Base-by-base conservation (phyloP, 2,329 filamentous ascomycete species). In the Aureobasidium mangrovei region DNA sequence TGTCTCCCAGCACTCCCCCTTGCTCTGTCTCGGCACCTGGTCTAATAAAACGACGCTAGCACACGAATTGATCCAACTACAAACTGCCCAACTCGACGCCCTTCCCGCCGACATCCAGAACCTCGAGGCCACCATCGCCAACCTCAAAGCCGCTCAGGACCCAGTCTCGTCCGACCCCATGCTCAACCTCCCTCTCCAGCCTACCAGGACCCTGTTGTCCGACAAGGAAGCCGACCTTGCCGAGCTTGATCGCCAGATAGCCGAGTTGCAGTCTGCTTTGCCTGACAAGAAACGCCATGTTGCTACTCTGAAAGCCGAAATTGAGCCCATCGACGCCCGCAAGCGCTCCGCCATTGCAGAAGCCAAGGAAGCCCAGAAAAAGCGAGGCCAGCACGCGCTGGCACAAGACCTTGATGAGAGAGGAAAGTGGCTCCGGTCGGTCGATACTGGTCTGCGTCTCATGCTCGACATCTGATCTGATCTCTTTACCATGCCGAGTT, bases 351-450 rank as follows among this genome's bases (percentile, higher is more conserved):
- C 80, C 58, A 79, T 79, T 32, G 74, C 80, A 27, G 83, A 85
- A 12, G 86, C 86, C n/a, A 79, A 76, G 60, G 86, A 91, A 62
- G 86, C 86, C 9, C 79, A 77, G 67, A 75, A 81, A 63, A 77
- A 84, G 62, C 85, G 83, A 66, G 85, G 88, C 62, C 42, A 46
- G 18, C 67, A 77, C 65, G 64, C 81, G 4, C 79, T 82, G 40
- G 80, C 81, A 12, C 86, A 89, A 62, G 85, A 91, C 62, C 67
- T 90, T 32, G 87, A 91, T 66, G 84, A 87, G 68, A 78, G 82
- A 61, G 87, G 84, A 4, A 75, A 86, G 60, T 91, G 87, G 87
- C 82, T 83, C 70, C 79, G 81, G 60, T 83, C 83, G 18, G 82
- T 81, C n/a, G 85, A 89, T 64, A 71, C 73, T 7, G 77, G 70